These are phyloP conservation scores for Hyphopichia burtonii DNA, from an alignment of 1,139 yeast species.

Conservation along the genomic window DNA sequence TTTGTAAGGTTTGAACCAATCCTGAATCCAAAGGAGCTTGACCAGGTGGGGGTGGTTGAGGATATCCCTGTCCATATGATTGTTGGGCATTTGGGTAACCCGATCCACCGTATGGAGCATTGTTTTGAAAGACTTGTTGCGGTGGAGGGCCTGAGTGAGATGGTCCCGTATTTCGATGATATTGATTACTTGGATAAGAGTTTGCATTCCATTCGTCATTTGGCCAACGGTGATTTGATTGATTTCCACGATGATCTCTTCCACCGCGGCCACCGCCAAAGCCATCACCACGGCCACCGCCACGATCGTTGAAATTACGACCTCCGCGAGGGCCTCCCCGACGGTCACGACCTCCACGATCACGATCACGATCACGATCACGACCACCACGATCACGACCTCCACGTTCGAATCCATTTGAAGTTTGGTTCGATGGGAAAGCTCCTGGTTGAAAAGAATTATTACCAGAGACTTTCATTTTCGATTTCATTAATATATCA, in stretches of 20 bases:
- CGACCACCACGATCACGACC: constrained; percentile 8
- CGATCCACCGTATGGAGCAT: not conserved
- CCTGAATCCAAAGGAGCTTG: constrained; percentile 7
- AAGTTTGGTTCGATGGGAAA: not conserved
- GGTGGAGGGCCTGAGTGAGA: not conserved
- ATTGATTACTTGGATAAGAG: not conserved
- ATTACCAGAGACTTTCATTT: constrained; percentile 11
- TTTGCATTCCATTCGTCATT: not conserved
- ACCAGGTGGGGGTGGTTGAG: constrained; percentile 2
- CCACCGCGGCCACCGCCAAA: constrained; percentile 7
- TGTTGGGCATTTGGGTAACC: constrained; percentile 5
- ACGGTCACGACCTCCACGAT: constrained; percentile 7
- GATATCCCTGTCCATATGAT: constrained; percentile 7
- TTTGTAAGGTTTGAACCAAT: constrained; percentile 39
- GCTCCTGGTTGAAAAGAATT: not conserved
- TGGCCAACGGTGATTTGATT: constrained; percentile 4
- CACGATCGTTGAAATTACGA: constrained; percentile 4
- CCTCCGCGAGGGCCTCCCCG: constrained; percentile 7
- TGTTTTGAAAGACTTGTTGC: not conserved
- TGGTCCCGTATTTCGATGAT: not conserved
- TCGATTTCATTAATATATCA: constrained; percentile 39
- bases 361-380: constrained; percentile 6
- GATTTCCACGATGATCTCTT: not conserved
- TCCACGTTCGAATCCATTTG: constrained; percentile 3
- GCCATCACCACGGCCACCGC: constrained; percentile 7